A percentile compares a stretch with the other conserved stretches of the same genome.
These are phyloP conservation scores for Fusarium keratoplasticum DNA, from an alignment of 2,329 filamentous ascomycete genomes.

Conservation along the genomic window DNA sequence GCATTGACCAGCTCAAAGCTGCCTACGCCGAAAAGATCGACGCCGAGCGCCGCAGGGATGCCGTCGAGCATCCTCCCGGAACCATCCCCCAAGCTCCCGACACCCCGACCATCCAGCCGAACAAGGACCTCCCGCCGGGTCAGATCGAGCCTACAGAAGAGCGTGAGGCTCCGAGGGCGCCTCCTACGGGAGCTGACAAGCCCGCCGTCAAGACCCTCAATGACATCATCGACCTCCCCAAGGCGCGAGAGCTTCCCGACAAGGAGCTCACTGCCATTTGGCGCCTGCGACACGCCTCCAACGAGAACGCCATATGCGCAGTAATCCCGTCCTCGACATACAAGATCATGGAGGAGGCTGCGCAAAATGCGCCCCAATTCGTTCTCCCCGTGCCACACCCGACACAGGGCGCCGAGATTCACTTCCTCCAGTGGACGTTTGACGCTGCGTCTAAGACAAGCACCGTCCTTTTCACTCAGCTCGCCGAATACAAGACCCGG, in stretches of 20 bases:
- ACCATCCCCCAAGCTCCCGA: constrained; percentile 51
- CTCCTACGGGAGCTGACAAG: constrained; percentile 38
- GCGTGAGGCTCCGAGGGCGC: constrained; percentile 20
- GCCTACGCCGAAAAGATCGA: constrained; percentile 89
- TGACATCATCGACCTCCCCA: constrained; percentile 79
- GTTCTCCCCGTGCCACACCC: constrained; percentile 85
- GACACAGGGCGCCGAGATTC: constrained; percentile 83
- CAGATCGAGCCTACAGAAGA: constrained; percentile 27
- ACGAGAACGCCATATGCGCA: constrained; percentile 84
- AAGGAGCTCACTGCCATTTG: constrained; percentile 90
- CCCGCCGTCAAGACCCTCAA: constrained; percentile 59
- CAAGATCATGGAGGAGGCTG: constrained; percentile 75
- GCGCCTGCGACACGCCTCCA: constrained; percentile 85
- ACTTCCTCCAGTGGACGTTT: constrained; percentile 97
- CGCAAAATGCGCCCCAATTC: constrained; percentile 84
- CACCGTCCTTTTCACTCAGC: constrained; percentile 90
- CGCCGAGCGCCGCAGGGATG: constrained; percentile 74
- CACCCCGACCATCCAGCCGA: constrained; percentile 52
- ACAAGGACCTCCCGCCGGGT: constrained; percentile 47
- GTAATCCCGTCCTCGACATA: constrained; percentile 82
- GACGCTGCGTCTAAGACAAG: constrained; percentile 72
- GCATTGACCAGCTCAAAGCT: constrained; percentile 81
- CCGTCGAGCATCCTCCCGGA: constrained; percentile 56
- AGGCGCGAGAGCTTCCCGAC: constrained; percentile 76
- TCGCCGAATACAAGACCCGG: constrained; percentile 91